Base-by-base conservation (phyloP, 371 early-diverging fungal species). In the Quaeritorhiza haematococci region DNA sequence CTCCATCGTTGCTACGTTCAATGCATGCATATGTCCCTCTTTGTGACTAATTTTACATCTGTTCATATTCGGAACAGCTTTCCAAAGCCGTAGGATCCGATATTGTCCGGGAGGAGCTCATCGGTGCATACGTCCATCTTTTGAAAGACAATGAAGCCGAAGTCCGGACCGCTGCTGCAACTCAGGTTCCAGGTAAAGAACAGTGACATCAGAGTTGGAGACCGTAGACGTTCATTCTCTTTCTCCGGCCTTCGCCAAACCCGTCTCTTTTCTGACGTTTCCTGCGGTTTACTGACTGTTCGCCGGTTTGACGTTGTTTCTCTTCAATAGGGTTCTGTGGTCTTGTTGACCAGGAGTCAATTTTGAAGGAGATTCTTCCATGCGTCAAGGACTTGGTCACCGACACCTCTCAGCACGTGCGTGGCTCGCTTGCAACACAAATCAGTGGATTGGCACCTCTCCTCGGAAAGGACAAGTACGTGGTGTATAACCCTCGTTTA, bases 131-230 rank as follows among this genome's bases (percentile, higher is more conserved):
- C 65, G 84, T 93, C 33, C 74, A 79, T 46, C 76, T 94, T 33
- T 68, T 96, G 68, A 90, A 87, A 67, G 98, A 98, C 75, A 85
- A 81, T 58, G 98, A 98, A 71, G 96, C 96, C 1, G 98, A 98
- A 75, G 98, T 98, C 38, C 87, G 97, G 59, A 92, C 91, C 2
- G 93, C 97, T 17, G 92, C 93, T 24, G 84, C 90, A 27, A 80
- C 86, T 46, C 92, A 92, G 66, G 75, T 92, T 32, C 90, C 94
- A 55, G 91, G 91, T 84, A 76, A n/a, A n/a, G n/a, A n/a, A n/a
- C n/a, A n/a, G n/a, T n/a, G n/a, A n/a, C n/a, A n/a, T n/a, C n/a
- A n/a, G n/a, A 47, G 67, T 59, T 23, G 2, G 35, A 17, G 7
- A n/a, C 6, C 28, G 28, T 21, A n/a, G 29, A 10, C 15, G 21